Conservation (phyloP, 345 rosid genomes). For the Carallia pectinifolia region DNA sequence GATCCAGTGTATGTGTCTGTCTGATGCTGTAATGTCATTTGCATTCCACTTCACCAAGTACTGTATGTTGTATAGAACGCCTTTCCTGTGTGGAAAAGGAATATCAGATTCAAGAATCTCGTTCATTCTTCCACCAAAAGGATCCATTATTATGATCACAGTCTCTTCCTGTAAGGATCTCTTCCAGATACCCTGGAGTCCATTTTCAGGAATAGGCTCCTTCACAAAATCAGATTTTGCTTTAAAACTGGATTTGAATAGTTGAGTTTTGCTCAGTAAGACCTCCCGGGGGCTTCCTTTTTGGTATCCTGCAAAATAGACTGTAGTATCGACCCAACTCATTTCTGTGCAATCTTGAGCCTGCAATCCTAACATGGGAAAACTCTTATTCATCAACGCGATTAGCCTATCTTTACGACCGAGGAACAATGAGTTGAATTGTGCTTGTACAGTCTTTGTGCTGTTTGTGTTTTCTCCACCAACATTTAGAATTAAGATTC, state of each 20-base stretch:
- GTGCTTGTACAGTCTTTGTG: constrained; percentile 3
- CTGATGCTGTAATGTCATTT: constrained; percentile 1
- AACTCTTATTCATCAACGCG: constrained; percentile 3
- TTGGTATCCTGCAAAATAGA: constrained; percentile 15
- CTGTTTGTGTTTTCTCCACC: neutral
- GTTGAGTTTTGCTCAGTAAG: constrained; percentile 20
- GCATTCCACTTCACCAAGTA: constrained; percentile 26
- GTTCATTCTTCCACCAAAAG: constrained; percentile 25
- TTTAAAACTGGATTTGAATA: constrained; percentile 20
- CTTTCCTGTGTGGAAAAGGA: constrained; percentile 26
- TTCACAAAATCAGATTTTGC: constrained; percentile 24
- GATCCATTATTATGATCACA: constrained; percentile 18
- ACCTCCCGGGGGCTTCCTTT: constrained; percentile 16
- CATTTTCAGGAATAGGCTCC: constrained; percentile 18
- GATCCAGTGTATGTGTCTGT: constrained; percentile 18
- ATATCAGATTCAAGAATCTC: constrained; percentile 17
- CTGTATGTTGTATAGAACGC: constrained; percentile 22
- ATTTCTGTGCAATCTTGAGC: constrained; percentile 18
- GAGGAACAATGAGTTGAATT: constrained; percentile 19
- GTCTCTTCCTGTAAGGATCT: constrained; percentile 12
- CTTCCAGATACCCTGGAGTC: constrained; percentile 8
- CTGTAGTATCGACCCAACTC: constrained; percentile 26
- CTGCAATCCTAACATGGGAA: constrained; percentile 20
- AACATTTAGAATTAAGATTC: constrained; percentile 16
- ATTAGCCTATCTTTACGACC: constrained; percentile 5